These are phyloP conservation scores for Lizanozyma gosingica DNA, from an alignment of 1,139 yeast genomes.

Conservation along the genomic window DNA sequence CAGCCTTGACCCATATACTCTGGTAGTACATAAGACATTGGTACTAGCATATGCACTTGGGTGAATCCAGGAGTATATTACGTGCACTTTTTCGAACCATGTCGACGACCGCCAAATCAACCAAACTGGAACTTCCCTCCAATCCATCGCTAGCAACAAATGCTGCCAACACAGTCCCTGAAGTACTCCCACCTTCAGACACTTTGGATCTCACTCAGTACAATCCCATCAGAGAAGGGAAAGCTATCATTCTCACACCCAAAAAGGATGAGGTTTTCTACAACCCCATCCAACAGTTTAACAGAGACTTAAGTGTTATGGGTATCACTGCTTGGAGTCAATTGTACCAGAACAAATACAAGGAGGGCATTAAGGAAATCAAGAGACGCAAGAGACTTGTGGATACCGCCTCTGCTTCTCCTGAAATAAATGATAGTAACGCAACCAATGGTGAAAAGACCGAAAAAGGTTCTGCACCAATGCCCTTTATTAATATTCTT, in stretches of 20 bases:
- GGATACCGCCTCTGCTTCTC: neutral
- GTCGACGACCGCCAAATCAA: neutral
- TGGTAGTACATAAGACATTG: too few species aligned
- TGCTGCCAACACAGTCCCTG: constrained; percentile 1
- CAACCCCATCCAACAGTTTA: constrained; percentile 94
- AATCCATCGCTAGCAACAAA: neutral
- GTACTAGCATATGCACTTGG: too few species aligned
- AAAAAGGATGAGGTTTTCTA: constrained; percentile 79
- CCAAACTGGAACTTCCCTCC: neutral
- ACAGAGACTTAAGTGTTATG: constrained; percentile 79
- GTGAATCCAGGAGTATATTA: too few species aligned
- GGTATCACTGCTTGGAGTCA: constrained; percentile 84
- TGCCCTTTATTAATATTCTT: constrained; percentile 52
- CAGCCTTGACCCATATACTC: too few species aligned
- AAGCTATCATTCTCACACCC: constrained; percentile 72
- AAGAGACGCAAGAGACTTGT: constrained; percentile 6
- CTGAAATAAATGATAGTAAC: neutral
- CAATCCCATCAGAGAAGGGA: constrained; percentile 63
- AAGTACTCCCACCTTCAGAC: neutral
- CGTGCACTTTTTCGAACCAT: neutral
- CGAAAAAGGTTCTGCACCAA: constrained; percentile 4
- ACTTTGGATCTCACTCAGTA: constrained; percentile 20
- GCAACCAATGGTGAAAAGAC: constrained; percentile 2
- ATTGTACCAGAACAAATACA: constrained; percentile 28
- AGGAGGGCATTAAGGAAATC: constrained; percentile 18